Evolutionary conservation across 257 asterid genomes (phyloP).

Genomic region (Penstemon eatonii): DNA sequence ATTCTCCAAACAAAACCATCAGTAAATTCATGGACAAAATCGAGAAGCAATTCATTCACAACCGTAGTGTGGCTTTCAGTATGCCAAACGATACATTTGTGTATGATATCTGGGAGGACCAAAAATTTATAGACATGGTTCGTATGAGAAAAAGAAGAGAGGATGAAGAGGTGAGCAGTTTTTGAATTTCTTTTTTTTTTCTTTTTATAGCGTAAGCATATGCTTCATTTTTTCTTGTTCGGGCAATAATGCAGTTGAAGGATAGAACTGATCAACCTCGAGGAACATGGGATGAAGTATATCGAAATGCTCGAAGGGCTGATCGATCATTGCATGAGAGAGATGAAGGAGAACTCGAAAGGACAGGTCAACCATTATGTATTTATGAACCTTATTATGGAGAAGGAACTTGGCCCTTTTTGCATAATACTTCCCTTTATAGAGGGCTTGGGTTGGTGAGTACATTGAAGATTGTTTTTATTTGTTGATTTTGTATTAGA

Average conservation of each 20-base stretch:
- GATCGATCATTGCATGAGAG: conserved; percentile 87
- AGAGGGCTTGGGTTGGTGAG: conserved; percentile 90
- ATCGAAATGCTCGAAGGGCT: conserved; percentile 72
- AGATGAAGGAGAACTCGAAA: conserved; percentile 95
- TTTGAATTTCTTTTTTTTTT: conserved; percentile 15
- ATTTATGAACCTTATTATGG: conserved; percentile 93
- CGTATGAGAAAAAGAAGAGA: conserved; percentile 67
- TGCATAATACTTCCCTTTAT: conserved; percentile 77
- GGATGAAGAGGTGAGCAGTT: conserved; percentile 71
- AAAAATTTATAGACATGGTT: conserved; percentile 56
- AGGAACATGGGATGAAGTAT: conserved; percentile 91
- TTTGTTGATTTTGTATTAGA: not conserved
- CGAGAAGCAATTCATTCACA: conserved; percentile 59
- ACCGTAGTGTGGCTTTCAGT: conserved; percentile 34
- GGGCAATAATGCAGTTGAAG: conserved; percentile 67
- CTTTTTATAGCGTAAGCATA: conserved; percentile 18
- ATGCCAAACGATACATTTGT: conserved; percentile 48
- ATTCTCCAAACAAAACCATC: conserved; percentile 32
- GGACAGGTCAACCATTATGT: conserved; percentile 90
- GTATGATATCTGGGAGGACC: conserved; percentile 81
- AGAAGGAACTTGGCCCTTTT: conserved; percentile 91
- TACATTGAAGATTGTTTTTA: not conserved
- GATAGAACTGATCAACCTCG: conserved; percentile 85
- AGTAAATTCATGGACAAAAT: conserved; percentile 38
- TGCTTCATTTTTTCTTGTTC: conserved; percentile 22